Evolutionary conservation across 345 rosid genomes (phyloP), one percentile per base, ranked within the genome.

Genomic region (Isatis tinctoria): DNA sequence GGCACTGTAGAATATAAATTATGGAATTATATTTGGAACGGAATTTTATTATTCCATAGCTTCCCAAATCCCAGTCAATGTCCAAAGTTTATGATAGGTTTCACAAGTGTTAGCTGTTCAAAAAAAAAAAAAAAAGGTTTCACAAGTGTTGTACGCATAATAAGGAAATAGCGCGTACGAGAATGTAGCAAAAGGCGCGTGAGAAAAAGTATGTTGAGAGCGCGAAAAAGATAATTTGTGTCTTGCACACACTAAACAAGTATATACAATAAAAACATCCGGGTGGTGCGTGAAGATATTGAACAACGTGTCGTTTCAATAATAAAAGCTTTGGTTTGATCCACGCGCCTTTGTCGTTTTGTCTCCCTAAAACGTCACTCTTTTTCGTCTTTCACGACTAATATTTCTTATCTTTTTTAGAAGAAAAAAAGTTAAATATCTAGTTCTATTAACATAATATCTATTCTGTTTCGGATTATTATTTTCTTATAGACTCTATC

Each of bases 321-420:
- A 41, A 44, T 39, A 10, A 6, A 10, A 10, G 27, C 18, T 28
- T 40, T 60, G 12, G 36, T 5, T 47, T 36, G 11, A 47, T 60
- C 12, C 85, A 85, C 79, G 80, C 67, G 79, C 66, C 63, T 51
- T 54, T 84, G 87, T 84, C 83, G 84, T 76, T 13, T 70, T 83
- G 84, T 78, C 74, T 27, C 77, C 65, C 65, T 69, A 68, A 74
- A 72, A 67, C 69, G 39, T 72, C 78, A 60, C 3, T 75, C 52
- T 56, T 56, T 26, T 41, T 28, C 73, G 45, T 36, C 43, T 65
- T 54, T 74, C 49, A 47, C 64, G 44, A 7, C 18, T 11, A 16
- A 27, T 65, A 18, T 8, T 73, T n/a, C n/a, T n/a, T n/a, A n/a
- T n/a, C n/a, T n/a, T n/a, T n/a, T n/a, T n/a, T n/a, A n/a, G n/a